phyloP scores from a whole-genome alignment of 2,329 filamentous ascomycete genomes.

The Lachnellula arida region DNA sequence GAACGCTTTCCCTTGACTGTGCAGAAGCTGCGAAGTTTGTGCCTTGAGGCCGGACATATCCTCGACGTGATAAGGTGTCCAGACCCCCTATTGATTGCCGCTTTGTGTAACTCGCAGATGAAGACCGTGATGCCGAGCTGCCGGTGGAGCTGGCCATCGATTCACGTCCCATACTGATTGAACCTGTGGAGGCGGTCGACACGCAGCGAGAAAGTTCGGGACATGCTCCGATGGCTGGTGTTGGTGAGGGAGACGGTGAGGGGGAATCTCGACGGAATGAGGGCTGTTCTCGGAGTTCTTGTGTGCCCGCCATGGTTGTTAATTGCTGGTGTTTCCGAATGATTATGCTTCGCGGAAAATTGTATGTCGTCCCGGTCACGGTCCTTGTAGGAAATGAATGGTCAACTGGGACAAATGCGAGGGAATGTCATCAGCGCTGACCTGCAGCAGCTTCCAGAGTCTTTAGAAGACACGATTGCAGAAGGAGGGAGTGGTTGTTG shows the following conservation, averaged over 20 bases:
- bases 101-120: constrained; percentile 50
- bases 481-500: not conserved
- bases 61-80: constrained; percentile 35
- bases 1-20: constrained; percentile 84
- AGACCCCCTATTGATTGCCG: constrained; percentile 42
- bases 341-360: constrained; percentile 5
- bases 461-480: not conserved
- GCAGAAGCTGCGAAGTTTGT: constrained; percentile 81
- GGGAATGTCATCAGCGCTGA: not conserved
- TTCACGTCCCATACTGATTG: constrained; percentile 47
- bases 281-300: constrained; percentile 24
- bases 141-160: constrained; percentile 48
- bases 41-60: constrained; percentile 33
- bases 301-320: constrained; percentile 38
- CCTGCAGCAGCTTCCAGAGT: not conserved
- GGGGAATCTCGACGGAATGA: constrained; percentile 45
- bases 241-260: constrained; percentile 59
- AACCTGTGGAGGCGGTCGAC: constrained; percentile 49
- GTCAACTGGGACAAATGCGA: not conserved
- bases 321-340: constrained; percentile 10
- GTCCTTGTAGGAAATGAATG: not conserved
- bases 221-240: constrained; percentile 56
- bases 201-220: constrained; percentile 58
- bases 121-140: constrained; percentile 54
- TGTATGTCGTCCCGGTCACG: not conserved